phyloP scores from a whole-genome alignment of 306 rosid genomes.

The Castanea mollissima region DNA sequence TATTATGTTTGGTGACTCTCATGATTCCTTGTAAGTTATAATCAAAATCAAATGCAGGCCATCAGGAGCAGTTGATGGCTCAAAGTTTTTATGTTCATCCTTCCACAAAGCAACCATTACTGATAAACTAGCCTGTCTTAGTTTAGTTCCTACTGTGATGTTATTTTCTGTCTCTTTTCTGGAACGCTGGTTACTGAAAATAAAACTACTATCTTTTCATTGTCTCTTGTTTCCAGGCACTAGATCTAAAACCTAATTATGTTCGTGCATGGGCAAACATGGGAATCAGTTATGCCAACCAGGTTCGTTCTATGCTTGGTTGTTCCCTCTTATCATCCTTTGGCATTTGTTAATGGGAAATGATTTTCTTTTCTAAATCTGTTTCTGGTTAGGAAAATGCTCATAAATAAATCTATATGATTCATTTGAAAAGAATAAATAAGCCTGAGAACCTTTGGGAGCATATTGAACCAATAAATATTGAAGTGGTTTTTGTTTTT shows the following conservation, averaged over 20 bases:
- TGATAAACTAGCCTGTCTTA: neutral
- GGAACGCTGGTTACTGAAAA: neutral
- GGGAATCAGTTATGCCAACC: constrained; percentile 99
- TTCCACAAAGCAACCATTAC: neutral
- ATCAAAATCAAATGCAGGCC: neutral
- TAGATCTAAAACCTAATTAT: constrained; percentile 96
- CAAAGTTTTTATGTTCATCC: neutral
- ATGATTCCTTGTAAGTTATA: neutral
- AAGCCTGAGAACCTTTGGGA: neutral
- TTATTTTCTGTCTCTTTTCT: neutral
- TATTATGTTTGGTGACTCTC: neutral
- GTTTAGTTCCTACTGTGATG: neutral
- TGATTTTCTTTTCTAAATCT: neutral
- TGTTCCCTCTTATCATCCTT: constrained; percentile 17
- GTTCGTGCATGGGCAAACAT: constrained; percentile 99
- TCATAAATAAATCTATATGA: neutral
- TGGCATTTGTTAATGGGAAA: neutral
- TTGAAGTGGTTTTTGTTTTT: neutral
- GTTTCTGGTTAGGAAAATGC: neutral
- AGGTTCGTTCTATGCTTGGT: constrained; percentile 43
- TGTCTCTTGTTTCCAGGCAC: constrained; percentile 55
- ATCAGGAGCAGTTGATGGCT: neutral
- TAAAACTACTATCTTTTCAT: neutral
- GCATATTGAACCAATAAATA: neutral
- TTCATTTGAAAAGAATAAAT: neutral